Evolutionary conservation across 495 filamentous ascomycete genomes (phyloP).

Genomic region (Schizothecium vesticola): DNA sequence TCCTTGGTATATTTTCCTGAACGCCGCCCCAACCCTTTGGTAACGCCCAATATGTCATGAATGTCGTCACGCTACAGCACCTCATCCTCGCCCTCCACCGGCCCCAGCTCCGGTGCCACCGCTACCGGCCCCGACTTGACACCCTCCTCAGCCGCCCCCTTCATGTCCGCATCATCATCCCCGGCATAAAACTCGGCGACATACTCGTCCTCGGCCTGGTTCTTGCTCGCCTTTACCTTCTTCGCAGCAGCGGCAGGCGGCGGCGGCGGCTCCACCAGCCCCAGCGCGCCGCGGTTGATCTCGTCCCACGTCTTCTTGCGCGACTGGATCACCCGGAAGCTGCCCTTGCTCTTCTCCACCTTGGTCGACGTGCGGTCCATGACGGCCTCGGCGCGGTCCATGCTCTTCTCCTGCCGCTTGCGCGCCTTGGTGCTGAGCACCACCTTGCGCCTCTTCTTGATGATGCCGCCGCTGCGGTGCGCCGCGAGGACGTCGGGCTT

Average conservation of each 20-base stretch:
- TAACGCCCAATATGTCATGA: background rate
- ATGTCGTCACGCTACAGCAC: background rate
- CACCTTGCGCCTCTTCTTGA: constrained; percentile 57
- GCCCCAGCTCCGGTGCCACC: background rate
- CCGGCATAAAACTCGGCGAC: constrained; percentile 21
- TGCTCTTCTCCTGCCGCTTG: constrained; percentile 60
- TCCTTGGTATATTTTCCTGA: constrained; percentile 12
- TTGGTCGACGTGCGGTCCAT: constrained; percentile 67
- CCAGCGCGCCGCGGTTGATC: constrained; percentile 43
- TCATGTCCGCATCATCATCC: constrained; percentile 26
- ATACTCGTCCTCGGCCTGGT: constrained; percentile 17
- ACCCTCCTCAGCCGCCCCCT: constrained; percentile 1
- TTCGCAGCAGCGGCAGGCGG: constrained; percentile 10
- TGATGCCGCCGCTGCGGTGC: constrained; percentile 60
- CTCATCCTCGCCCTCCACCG: constrained; percentile 16
- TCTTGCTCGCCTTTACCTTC: constrained; percentile 13
- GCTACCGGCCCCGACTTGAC: background rate
- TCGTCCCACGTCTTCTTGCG: constrained; percentile 55
- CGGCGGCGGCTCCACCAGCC: background rate
- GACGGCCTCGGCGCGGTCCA: constrained; percentile 67
- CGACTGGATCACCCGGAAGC: constrained; percentile 54
- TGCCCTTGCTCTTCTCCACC: constrained; percentile 57
- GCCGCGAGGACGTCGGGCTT: constrained; percentile 57
- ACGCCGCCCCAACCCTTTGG: constrained; percentile 4
- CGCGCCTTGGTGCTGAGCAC: constrained; percentile 59